A percentile compares a stretch with the other conserved stretches of the same genome.
phyloP scores from a whole-genome alignment of 169 alveolate species.

The Cryptosporidium sp. region DNA sequence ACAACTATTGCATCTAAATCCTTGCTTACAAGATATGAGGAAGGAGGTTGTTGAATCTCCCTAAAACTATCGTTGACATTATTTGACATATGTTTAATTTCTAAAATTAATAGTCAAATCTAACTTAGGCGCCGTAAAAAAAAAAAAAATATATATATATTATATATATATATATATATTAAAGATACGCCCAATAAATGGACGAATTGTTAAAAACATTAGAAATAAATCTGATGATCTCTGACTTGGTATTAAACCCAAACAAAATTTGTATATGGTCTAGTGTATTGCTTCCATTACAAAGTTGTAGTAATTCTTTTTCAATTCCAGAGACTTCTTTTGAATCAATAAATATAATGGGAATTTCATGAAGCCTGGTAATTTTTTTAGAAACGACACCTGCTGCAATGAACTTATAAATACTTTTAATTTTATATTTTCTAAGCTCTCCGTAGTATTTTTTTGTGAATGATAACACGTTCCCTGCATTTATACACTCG shows the following conservation, averaged over 20 bases:
- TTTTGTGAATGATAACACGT: constrained; percentile 32
- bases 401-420: constrained; percentile 14
- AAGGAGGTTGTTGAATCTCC: constrained; percentile 10
- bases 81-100: constrained; percentile 1
- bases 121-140: constrained; percentile 19
- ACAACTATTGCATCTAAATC: constrained; percentile 62
- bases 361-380: constrained; percentile 49
- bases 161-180: background rate
- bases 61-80: constrained; percentile 7
- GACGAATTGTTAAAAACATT: background rate
- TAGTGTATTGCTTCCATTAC: constrained; percentile 33
- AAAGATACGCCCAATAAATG: constrained; percentile 68
- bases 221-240: background rate
- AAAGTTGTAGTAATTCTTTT: constrained; percentile 4
- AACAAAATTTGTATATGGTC: constrained; percentile 51
- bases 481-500: constrained; percentile 52
- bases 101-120: background rate
- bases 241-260: constrained; percentile 36
- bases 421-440: constrained; percentile 9
- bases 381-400: constrained; percentile 42
- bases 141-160: too few relatives aligned
- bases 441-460: constrained; percentile 17
- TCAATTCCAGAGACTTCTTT: background rate
- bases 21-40: constrained; percentile 4
- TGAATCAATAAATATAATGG: constrained; percentile 11